phyloP scores from a whole-genome alignment of 495 filamentous ascomycete genomes.

The Hypoxylon lienhwacheense region DNA sequence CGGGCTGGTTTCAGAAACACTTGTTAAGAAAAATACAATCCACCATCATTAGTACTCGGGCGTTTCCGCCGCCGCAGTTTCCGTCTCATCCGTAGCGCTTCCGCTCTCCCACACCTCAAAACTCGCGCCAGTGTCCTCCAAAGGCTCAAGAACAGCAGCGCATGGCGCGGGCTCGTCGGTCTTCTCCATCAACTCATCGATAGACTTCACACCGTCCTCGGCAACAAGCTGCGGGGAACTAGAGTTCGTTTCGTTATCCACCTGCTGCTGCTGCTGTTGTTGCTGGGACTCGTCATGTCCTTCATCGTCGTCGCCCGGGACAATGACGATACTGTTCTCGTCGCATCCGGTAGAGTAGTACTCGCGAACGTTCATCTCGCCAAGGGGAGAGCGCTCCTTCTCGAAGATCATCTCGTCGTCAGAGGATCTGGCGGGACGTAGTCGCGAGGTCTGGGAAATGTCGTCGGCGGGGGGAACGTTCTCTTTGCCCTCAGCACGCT shows the following conservation, averaged over 20 bases:
- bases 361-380: conserved; percentile 69
- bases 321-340: conserved; percentile 59
- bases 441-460: conserved; percentile 53
- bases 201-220: conserved; percentile 32
- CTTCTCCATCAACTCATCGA: conserved; percentile 56
- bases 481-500: conserved; percentile 72
- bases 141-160: conserved; percentile 52
- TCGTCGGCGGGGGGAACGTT: conserved; percentile 79
- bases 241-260: conserved; percentile 34
- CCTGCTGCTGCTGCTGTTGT: conserved; percentile 15
- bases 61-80: conserved; percentile 20
- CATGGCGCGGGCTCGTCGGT: conserved; percentile 39
- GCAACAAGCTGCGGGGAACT: conserved; percentile 24
- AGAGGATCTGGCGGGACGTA: conserved; percentile 20
- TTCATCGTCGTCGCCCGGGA: conserved; percentile 61
- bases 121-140: conserved; percentile 55
- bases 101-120: conserved; percentile 69
- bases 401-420: conserved; percentile 50
- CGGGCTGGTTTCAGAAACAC: neutral
- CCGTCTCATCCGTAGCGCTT: conserved; percentile 56
- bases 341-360: conserved; percentile 73
- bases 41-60: conserved; percentile 14
- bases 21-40: neutral
- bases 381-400: conserved; percentile 65
- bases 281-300: neutral